These are phyloP conservation scores for Colletotrichum sidae DNA, from an alignment of 2,329 filamentous ascomycete genomes.

Conservation along the genomic window DNA sequence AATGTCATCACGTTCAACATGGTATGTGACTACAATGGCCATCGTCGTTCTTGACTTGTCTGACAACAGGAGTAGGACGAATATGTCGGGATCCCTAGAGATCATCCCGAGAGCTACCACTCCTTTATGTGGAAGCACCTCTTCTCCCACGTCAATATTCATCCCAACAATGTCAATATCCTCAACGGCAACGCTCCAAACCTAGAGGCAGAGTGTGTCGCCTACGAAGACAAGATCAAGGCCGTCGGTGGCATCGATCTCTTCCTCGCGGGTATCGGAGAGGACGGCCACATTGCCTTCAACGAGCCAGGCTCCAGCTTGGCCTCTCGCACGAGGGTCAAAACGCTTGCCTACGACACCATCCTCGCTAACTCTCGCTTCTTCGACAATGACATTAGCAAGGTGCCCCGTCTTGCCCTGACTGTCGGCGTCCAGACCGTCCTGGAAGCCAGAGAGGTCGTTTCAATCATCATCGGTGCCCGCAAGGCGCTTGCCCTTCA, in stretches of 20 bases:
- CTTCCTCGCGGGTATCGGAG: constrained; percentile 86
- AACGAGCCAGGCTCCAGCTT: constrained; percentile 88
- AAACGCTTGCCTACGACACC: constrained; percentile 89
- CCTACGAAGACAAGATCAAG: constrained; percentile 83
- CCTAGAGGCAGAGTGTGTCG: constrained; percentile 80
- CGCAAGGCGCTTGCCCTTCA: constrained; percentile 85
- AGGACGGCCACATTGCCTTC: constrained; percentile 90
- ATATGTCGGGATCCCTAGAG: constrained; percentile 85
- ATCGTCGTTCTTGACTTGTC: constrained; percentile 25
- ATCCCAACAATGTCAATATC: constrained; percentile 85
- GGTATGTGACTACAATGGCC: constrained; percentile 59
- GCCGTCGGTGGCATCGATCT: constrained; percentile 83
- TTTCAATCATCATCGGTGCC: constrained; percentile 84
- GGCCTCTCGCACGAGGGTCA: constrained; percentile 82
- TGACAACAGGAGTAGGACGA: constrained; percentile 70
- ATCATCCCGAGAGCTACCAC: constrained; percentile 89
- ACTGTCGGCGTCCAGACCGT: constrained; percentile 89
- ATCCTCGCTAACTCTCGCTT: constrained; percentile 88
- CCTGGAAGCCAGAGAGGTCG: constrained; percentile 82
- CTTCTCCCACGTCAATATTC: constrained; percentile 86
- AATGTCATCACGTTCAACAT: constrained; percentile 95
- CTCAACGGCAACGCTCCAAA: constrained; percentile 83
- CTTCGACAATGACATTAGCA: constrained; percentile 78
- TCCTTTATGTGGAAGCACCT: constrained; percentile 95
- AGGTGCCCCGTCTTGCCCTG: constrained; percentile 84